Conservation (phyloP, 495 filamentous ascomycete species). For the Hypoxylon lienhwacheense region DNA sequence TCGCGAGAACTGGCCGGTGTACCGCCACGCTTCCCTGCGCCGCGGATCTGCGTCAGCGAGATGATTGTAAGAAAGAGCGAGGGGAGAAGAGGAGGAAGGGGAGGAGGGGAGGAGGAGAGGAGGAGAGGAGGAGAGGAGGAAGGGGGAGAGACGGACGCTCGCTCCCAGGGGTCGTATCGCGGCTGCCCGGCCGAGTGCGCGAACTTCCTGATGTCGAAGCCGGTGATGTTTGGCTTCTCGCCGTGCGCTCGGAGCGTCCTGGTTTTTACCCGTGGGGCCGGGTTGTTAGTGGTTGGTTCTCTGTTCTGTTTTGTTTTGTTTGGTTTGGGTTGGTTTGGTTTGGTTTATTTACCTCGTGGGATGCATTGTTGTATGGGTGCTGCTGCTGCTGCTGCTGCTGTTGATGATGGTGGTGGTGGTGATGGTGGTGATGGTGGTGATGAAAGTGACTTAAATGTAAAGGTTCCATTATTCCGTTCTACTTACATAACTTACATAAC, state of each 20-base stretch:
- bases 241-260: conserved; percentile 46
- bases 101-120: not conserved
- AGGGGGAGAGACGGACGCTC: conserved; percentile 59
- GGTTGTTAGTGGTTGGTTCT: conserved; percentile 4
- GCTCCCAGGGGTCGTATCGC: conserved; percentile 85
- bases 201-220: conserved; percentile 78
- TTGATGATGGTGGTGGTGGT: not conserved
- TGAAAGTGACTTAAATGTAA: too few relatives aligned
- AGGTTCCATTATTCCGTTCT: too few relatives aligned
- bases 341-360: conserved; percentile 54
- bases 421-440: not conserved
- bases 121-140: not conserved
- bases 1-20: conserved; percentile 79
- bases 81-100: not conserved
- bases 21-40: conserved; percentile 88
- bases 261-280: not conserved
- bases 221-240: conserved; percentile 69
- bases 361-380: conserved; percentile 42
- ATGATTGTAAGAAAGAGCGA: not conserved
- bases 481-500: too few relatives aligned
- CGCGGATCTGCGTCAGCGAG: conserved; percentile 14
- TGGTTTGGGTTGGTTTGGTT: too few relatives aligned
- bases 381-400: too few relatives aligned
- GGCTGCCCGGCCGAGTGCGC: conserved; percentile 64
- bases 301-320: not conserved